phyloP scores from a whole-genome alignment of 176 grass and related monocot genomes.

The Avena atlantica region DNA sequence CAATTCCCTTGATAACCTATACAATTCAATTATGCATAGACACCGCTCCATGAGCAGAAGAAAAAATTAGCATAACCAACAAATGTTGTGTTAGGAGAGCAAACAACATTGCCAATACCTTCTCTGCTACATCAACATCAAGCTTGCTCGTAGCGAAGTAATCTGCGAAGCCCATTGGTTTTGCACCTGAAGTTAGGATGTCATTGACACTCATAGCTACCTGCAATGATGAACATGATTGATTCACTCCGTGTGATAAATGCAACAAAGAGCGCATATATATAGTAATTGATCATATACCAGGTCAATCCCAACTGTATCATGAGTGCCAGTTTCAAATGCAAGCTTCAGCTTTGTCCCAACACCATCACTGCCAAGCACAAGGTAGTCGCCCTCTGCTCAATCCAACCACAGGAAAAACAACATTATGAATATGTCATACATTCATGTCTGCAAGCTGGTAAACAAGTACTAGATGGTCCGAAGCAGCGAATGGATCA shows the following conservation, averaged over 20 bases:
- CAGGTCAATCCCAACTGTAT: conserved; percentile 95
- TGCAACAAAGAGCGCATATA: conserved; percentile 3
- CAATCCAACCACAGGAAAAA: conserved; percentile 15
- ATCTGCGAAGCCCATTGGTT: conserved; percentile 85
- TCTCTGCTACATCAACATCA: conserved; percentile 92
- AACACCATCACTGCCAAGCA: conserved; percentile 78
- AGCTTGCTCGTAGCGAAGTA: conserved; percentile 82
- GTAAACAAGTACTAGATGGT: background rate
- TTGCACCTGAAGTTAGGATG: conserved; percentile 89
- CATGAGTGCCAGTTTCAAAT: conserved; percentile 95
- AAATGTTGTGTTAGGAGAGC: background rate
- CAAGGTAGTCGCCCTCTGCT: conserved; percentile 79
- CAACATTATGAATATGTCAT: background rate
- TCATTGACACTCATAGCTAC: conserved; percentile 99
- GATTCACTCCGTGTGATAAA: background rate
- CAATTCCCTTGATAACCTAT: conserved; percentile 92
- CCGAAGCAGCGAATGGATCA: background rate
- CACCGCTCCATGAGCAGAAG: background rate
- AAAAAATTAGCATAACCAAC: background rate
- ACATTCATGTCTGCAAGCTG: background rate
- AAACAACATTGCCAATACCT: conserved; percentile 49
- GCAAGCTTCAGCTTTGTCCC: conserved; percentile 98
- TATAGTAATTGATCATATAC: conserved; percentile 44
- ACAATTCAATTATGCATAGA: conserved; percentile 29
- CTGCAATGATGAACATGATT: conserved; percentile 42